Base-by-base conservation (phyloP, 2,329 filamentous ascomycete species). In the Ophiosphaerella narmari region DNA sequence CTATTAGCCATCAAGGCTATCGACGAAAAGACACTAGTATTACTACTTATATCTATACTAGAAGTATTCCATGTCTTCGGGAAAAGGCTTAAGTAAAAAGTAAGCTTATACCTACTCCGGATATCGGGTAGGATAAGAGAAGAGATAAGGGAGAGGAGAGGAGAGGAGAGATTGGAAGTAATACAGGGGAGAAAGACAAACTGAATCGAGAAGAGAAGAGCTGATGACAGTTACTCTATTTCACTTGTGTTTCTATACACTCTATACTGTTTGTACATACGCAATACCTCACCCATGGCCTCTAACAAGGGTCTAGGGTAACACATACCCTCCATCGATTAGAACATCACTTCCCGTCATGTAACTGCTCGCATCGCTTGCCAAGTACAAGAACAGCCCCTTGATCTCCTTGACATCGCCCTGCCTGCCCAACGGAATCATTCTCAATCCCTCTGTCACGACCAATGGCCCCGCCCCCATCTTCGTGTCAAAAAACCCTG, bases 321-420 rank as follows among this genome's bases (percentile, higher is more conserved):
- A 51, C 2, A 78, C 80, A 70, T 91, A 91, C 39, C 88, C 88
- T 36, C 89, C 90, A 68, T 94, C 90, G 37, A 92, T 82, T 44
- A 89, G 74, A 39, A 92, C 77, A 69, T 91, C 87, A 7, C 82
- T 79, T 0, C 89, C 90, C 1, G 90, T 94, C 8, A 86, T 89
- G 72, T 90, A 95, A 47, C 83, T 88, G 13, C 85, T 82, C 3
- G 90, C 90, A 73, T 94, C 89, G n/a, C 86, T 89, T 6, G 88
- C 87, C 46, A 95, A 75, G 70, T 91, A 94, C 43, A 95, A 74
- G 68, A 88, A 95, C 13, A 87, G 84, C 3, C 89, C 90, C 76
- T 93, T 92, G 53, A 95, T 79, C 76, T 95, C 90, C 54, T 84
- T 82, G 0, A 82, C 81, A 57, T 86, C 76, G 11, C 87, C 90